phyloP scores from a whole-genome alignment of 2,329 filamentous ascomycete genomes.

The Xylariaceae sp. region DNA sequence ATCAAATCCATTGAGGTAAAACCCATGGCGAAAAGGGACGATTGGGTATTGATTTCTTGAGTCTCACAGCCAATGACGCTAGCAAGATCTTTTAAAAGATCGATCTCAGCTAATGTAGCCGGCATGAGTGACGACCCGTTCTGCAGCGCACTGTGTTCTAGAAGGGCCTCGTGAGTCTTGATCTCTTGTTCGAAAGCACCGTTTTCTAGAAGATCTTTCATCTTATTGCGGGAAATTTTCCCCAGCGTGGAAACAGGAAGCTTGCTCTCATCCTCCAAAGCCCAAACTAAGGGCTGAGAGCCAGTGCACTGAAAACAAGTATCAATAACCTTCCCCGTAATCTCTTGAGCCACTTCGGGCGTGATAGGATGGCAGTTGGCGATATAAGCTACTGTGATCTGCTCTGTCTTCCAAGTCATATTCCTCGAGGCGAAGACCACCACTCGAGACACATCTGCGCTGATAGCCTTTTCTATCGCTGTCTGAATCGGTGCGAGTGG shows the following conservation, averaged over 20 bases:
- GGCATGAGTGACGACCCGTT: background rate
- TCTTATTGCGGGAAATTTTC: background rate
- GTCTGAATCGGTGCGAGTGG: conserved; percentile 35
- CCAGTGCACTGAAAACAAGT: background rate
- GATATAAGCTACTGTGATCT: conserved; percentile 3
- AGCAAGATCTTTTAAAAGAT: background rate
- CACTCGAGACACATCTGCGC: conserved; percentile 25
- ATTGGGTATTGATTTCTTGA: conserved; percentile 9
- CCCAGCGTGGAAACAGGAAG: background rate
- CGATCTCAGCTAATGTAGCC: background rate
- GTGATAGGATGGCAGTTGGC: background rate
- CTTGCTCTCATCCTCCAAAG: background rate
- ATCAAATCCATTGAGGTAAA: conserved; percentile 40
- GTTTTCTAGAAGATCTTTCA: background rate
- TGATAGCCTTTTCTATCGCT: conserved; percentile 33
- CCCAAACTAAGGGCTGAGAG: background rate
- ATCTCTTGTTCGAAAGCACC: background rate
- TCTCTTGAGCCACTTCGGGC: background rate
- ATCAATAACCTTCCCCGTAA: background rate
- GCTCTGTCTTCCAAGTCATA: background rate
- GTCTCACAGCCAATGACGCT: background rate
- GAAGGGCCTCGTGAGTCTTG: background rate
- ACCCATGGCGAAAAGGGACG: conserved; percentile 31
- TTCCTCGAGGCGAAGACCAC: conserved; percentile 38
- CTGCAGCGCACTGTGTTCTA: background rate